Base-by-base conservation (phyloP, 495 filamentous ascomycete genomes). In the Lasiosphaeris hirsuta region DNA sequence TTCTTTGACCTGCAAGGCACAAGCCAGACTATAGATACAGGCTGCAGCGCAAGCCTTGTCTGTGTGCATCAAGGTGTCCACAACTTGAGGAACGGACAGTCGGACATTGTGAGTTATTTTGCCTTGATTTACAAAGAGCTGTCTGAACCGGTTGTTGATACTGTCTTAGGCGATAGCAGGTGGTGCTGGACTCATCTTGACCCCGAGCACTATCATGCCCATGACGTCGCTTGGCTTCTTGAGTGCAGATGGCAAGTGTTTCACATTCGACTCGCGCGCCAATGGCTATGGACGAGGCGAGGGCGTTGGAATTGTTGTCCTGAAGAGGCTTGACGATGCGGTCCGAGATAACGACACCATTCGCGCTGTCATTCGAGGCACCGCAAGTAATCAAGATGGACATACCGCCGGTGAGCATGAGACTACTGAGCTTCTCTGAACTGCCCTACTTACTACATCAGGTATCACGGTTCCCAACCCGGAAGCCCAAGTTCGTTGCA, bases 221-320 rank as follows among this genome's bases (percentile, higher is more conserved):
- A 49, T 75, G 35, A 68, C 69, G 0, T 63, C 59, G 38, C 52
- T 69, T 6, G 61, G 60, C 41, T 76, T 75, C 45, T 55, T 79
- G 35, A 69, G 67, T 13, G 56, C 68, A 19, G 71, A 74, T 35
- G 72, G 73, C 15, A 67, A 55, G 3, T 88, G 77, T 45, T 75
- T 81, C 39, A 79, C 78, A 2, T 90, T 86, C 58, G 81, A 85
- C 62, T 72, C 76, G 0, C 57, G 65, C 0, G 86, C 84, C 13
- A 75, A 86, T 66, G 86, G 86, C 0, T 89, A 85, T 65, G 81
- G 68, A 0, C 70, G 85, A 7, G 86, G 75, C 1, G 86, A 90
- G 60, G 86, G 77, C 3, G 60, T 86, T 14, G 72, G 71, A 36
- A 73, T 72, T 5, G 42, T 87, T 1, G 69, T 79, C 5, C 39